Conservation (phyloP, 306 rosid genomes). For the Begonia loranthoides region DNA sequence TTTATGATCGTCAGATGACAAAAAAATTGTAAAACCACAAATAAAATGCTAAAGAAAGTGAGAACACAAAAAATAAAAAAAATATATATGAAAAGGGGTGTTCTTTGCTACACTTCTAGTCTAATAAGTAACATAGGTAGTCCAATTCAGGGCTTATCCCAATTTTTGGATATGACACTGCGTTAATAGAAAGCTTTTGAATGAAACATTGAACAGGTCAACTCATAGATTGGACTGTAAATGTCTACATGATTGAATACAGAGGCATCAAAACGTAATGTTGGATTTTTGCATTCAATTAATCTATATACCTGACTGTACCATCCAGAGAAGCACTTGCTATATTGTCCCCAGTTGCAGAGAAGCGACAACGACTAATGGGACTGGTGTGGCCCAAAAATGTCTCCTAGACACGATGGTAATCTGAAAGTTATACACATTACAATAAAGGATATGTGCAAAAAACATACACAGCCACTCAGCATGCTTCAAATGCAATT, state of each 20-base stretch:
- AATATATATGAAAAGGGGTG: too few relatives aligned
- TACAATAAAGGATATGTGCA: constrained; percentile 10
- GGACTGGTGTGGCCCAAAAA: constrained; percentile 95
- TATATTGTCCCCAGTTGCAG: constrained; percentile 87
- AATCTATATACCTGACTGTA: constrained; percentile 58
- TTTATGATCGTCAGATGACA: constrained; percentile 6
- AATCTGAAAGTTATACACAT: constrained; percentile 19
- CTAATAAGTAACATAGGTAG: too few relatives aligned
- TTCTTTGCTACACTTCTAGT: too few relatives aligned
- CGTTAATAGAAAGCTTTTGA: background rate
- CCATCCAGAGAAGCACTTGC: constrained; percentile 97
- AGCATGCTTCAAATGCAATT: constrained; percentile 3
- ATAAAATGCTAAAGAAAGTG: constrained; percentile 3
- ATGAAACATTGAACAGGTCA: background rate
- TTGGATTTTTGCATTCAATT: background rate
- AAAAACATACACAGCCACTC: background rate
- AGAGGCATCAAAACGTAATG: background rate
- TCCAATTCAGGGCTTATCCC: background rate
- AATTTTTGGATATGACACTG: constrained; percentile 1
- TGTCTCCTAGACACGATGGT: constrained; percentile 61
- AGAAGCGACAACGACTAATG: constrained; percentile 81
- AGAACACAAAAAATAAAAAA: background rate
- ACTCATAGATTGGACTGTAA: background rate
- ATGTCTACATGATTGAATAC: background rate
- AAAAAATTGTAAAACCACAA: constrained; percentile 1